Percentiles rank a stretch among this genome's conserved stretches.
phyloP scores from a whole-genome alignment of 2,329 filamentous ascomycete genomes.

The Juglanconis sp. region DNA sequence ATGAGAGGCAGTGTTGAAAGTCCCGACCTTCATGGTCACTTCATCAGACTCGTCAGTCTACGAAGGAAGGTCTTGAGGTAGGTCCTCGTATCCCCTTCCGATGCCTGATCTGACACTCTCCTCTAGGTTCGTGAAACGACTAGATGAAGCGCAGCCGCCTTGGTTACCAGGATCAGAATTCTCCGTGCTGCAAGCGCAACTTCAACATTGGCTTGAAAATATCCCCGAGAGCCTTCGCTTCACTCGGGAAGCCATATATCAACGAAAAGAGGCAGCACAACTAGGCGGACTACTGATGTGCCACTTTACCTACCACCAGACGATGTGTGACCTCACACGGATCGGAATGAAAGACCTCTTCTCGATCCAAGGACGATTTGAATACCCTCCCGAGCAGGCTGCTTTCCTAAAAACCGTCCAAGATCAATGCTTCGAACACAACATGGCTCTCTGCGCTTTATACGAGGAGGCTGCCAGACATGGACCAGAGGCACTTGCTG shows the following conservation, averaged over 20 bases:
- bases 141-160: slow-evolving; percentile 4
- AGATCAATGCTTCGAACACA: slow-evolving; percentile 25
- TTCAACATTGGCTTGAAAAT: slow-evolving; percentile 13
- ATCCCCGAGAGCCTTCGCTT: slow-evolving; percentile 17
- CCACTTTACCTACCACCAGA: slow-evolving; percentile 19
- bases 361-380: neutral
- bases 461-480: slow-evolving; percentile 21
- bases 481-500: slow-evolving; percentile 12
- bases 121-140: slow-evolving; percentile 16
- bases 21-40: slow-evolving; percentile 15
- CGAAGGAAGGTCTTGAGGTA: slow-evolving; percentile 17
- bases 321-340: slow-evolving; percentile 18
- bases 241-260: slow-evolving; percentile 8
- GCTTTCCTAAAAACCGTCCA: slow-evolving; percentile 21
- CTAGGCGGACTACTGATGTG: slow-evolving; percentile 18
- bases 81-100: neutral
- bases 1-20: slow-evolving; percentile 1
- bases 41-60: slow-evolving; percentile 17
- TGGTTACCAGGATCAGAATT: slow-evolving; percentile 16
- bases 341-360: slow-evolving; percentile 12
- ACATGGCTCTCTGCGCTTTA: slow-evolving; percentile 23
- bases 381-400: slow-evolving; percentile 20
- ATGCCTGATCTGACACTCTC: neutral
- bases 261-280: slow-evolving; percentile 17
- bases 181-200: slow-evolving; percentile 1